phyloP scores from a whole-genome alignment of 805 yeast species.

The Yamadazyma insecticola region DNA sequence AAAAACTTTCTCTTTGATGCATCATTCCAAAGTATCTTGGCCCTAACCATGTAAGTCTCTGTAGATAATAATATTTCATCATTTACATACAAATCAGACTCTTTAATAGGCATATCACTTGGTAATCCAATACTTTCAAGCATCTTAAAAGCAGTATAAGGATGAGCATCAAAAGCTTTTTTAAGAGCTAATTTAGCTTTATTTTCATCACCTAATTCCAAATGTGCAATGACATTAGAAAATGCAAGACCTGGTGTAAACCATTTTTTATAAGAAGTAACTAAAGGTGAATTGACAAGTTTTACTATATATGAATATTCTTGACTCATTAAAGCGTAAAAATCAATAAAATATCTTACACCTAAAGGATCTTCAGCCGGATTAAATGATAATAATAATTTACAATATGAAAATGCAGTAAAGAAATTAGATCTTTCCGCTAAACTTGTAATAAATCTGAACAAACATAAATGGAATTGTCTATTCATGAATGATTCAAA shows the following conservation, averaged over 20 bases:
- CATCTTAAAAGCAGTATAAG: conserved; percentile 51
- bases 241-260: conserved; percentile 67
- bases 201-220: conserved; percentile 34
- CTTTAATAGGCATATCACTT: conserved; percentile 13
- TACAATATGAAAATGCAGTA: conserved; percentile 76
- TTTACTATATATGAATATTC: conserved; percentile 61
- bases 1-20: conserved; percentile 43
- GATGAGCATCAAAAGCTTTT: conserved; percentile 51
- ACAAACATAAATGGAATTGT: conserved; percentile 68
- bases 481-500: conserved; percentile 72
- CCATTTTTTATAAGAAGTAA: conserved; percentile 60
- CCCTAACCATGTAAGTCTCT: conserved; percentile 58
- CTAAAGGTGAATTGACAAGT: conserved; percentile 52
- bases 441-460: conserved; percentile 64
- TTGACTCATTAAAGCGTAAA: conserved; percentile 62
- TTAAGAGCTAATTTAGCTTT: conserved; percentile 46
- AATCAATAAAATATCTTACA: conserved; percentile 77
- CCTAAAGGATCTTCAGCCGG: conserved; percentile 86
- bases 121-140: conserved; percentile 44
- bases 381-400: conserved; percentile 59
- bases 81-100: conserved; percentile 17
- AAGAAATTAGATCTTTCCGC: conserved; percentile 73
- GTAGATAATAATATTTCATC: conserved; percentile 39
- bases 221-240: conserved; percentile 61
- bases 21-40: conserved; percentile 52